Evolutionary conservation across 1,284 basidiomycete species (phyloP), one percentile per base, ranked within the genome.

Genomic region (Boletus smithii): DNA sequence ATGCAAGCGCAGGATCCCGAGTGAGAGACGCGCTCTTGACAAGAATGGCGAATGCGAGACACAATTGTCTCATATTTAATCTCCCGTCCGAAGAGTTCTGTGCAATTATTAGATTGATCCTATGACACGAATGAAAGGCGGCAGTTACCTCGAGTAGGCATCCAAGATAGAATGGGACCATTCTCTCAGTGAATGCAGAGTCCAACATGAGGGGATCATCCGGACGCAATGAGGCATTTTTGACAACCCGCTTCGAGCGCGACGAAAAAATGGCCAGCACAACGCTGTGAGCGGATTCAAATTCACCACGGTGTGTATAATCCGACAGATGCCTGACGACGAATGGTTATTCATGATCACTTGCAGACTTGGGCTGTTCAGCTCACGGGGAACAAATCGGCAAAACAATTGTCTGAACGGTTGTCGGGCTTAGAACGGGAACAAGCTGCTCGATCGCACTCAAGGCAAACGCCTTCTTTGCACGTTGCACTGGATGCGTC

Each of bases 231-330:
- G 48, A 40, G 16, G 37, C 34, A 26, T 44, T 52, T 42, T 57
- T 54, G 9, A 37, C 46, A 30, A 51, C 46, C 30, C 65, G 68
- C 50, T 76, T 73, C 0, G 79, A 77, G 53, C 77, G 74, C 14
- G 80, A 73, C 14, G 81, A 76, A 56, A 88, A 81, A 18, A 87
- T 72, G 3, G 85, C 73, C 6, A 89, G 68, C 42, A 89, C 70
- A 24, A 86, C 83, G 3, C 86, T 88, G 62, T 89, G 87, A 5
- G 85, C 77, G 0, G 84, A 84, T 62, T 89, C 86, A 51, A 79
- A 88, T 16, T 77, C 80, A 52, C 87, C 83, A 27, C 85, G 79
- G 49, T 85, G 69, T 13, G 65, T 64, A n/a, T 77, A 53, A 51
- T 82, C 73, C 41, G 69, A 72, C 18, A 85, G 70, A 59, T 81